Conservation (phyloP, 1,284 basidiomycete genomes). For the Tilletia walkeri region DNA sequence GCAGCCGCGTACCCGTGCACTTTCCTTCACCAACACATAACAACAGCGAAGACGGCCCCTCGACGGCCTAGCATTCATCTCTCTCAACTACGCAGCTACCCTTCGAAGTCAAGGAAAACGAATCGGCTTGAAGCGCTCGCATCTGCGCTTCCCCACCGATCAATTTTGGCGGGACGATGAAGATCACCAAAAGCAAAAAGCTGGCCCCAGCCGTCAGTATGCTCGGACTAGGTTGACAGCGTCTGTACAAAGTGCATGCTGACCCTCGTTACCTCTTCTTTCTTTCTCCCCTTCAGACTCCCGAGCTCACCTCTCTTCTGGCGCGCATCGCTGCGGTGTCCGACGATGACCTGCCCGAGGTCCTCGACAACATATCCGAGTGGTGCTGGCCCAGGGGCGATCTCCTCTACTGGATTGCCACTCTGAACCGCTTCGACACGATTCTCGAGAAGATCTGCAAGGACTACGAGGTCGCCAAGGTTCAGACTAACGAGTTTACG, state of each 20-base stretch:
- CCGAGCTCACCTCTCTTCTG: conserved; percentile 41
- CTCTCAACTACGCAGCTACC: too few relatives aligned
- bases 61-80: too few relatives aligned
- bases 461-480: conserved; percentile 64
- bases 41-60: too few relatives aligned
- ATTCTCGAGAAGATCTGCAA: conserved; percentile 78
- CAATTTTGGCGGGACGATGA: conserved; percentile 33
- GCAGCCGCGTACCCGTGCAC: too few relatives aligned
- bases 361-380: conserved; percentile 44
- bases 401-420: conserved; percentile 91
- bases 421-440: conserved; percentile 89
- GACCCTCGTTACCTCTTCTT: not conserved
- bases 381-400: conserved; percentile 98
- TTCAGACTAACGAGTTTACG: conserved; percentile 73
- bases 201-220: conserved; percentile 47
- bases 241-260: not conserved
- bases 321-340: conserved; percentile 38
- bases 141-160: too few relatives aligned
- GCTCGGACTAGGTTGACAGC: not conserved
- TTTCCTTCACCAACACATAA: too few relatives aligned
- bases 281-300: conserved; percentile 25
- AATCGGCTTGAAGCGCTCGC: too few relatives aligned
- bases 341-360: conserved; percentile 46
- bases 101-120: too few relatives aligned
- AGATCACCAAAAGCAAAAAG: conserved; percentile 54